Evolutionary conservation across 352 stramenopile species (phyloP).

Genomic region (Phytophthora chlamydospora): DNA sequence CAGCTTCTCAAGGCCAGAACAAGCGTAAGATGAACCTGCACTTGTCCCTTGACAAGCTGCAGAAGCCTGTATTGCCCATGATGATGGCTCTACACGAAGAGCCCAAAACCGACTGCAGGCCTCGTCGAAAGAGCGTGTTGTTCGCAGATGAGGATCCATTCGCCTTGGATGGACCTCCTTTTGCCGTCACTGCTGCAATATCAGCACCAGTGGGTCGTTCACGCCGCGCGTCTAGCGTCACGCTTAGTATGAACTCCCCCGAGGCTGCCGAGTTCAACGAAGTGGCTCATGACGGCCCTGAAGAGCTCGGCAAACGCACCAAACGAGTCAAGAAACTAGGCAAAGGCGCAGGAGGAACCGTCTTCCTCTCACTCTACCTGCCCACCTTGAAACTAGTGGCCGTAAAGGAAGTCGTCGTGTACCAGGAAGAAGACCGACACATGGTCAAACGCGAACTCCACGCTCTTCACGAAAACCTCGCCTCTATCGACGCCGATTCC

Average conservation of each 20-base stretch:
- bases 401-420: slow-evolving; percentile 86
- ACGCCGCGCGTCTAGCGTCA: slow-evolving; percentile 62
- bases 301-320: slow-evolving; percentile 63
- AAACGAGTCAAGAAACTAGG: slow-evolving; percentile 76
- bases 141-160: slow-evolving; percentile 6
- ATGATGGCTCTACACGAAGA: slow-evolving; percentile 37
- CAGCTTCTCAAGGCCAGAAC: slow-evolving; percentile 26
- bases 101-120: slow-evolving; percentile 9
- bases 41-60: slow-evolving; percentile 51
- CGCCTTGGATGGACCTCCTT: not conserved
- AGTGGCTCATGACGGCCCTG: slow-evolving; percentile 75
- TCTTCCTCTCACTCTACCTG: slow-evolving; percentile 86
- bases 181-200: not conserved
- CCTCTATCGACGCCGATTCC: slow-evolving; percentile 49
- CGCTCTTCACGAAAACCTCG: slow-evolving; percentile 84
- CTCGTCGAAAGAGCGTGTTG: slow-evolving; percentile 19
- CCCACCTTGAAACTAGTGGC: slow-evolving; percentile 86
- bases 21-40: slow-evolving; percentile 64
- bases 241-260: slow-evolving; percentile 59
- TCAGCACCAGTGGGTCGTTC: slow-evolving; percentile 7
- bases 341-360: slow-evolving; percentile 84
- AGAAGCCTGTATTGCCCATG: slow-evolving; percentile 40
- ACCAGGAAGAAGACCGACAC: slow-evolving; percentile 78
- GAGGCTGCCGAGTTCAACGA: slow-evolving; percentile 77
- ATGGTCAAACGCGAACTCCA: slow-evolving; percentile 90